A percentile compares a stretch with the other conserved stretches of the same genome.
Evolutionary conservation across 208 protist genomes (phyloP).

Genomic region (Herpetomonas samuelpessoai): DNA sequence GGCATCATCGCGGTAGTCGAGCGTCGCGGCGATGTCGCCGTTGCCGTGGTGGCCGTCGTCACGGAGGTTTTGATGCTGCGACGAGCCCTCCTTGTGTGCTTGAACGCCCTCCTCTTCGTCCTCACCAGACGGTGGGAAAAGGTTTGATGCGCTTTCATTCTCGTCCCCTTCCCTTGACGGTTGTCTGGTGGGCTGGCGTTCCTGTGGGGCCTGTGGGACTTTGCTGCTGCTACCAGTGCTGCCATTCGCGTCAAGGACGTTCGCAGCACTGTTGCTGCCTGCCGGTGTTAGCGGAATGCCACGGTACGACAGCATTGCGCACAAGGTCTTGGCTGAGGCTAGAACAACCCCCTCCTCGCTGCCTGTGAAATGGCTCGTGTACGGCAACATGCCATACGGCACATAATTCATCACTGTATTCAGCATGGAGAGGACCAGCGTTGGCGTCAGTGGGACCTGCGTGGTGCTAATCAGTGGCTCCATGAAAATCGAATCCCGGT

Average conservation of each 20-base stretch:
- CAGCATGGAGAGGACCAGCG: slow-evolving; percentile 70
- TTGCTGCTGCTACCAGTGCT: neutral
- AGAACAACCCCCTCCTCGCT: slow-evolving; percentile 56
- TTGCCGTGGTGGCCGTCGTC: neutral
- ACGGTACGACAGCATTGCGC: slow-evolving; percentile 55
- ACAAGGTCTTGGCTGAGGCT: slow-evolving; percentile 47
- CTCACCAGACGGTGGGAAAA: no score
- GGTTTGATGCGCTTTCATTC: no score
- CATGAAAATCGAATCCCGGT: slow-evolving; percentile 72
- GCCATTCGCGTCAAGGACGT: neutral
- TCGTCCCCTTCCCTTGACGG: no score
- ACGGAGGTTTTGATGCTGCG: no score
- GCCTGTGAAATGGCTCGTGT: slow-evolving; percentile 65
- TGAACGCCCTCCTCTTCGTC: neutral
- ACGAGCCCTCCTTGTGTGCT: neutral
- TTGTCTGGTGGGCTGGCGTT: no score
- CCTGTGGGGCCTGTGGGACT: no score
- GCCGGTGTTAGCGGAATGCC: slow-evolving; percentile 32
- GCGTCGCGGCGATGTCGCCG: neutral
- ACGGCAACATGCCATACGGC: slow-evolving; percentile 74
- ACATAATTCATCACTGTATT: slow-evolving; percentile 70
- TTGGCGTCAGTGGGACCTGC: slow-evolving; percentile 61
- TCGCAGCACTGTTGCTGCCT: no score
- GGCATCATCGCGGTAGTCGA: no score
- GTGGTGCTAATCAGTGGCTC: slow-evolving; percentile 54